phyloP scores from a whole-genome alignment of 164 flowering plant species.

The Nelumbo lutea region DNA sequence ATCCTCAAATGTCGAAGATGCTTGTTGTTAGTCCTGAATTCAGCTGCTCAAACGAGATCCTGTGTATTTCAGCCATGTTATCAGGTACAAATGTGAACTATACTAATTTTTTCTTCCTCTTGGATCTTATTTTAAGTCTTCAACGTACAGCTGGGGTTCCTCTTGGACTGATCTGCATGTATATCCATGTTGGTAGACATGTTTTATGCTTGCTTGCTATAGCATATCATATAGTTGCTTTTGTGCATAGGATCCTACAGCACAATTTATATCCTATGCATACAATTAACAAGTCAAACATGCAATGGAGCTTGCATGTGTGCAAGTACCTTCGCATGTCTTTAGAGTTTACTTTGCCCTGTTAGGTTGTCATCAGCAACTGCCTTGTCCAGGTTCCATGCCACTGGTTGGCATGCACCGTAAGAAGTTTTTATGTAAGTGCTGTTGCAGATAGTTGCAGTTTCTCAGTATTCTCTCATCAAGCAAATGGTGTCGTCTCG shows the following conservation, averaged over 20 bases:
- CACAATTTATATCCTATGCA: not conserved
- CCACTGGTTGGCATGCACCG: slow-evolving; percentile 71
- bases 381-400: slow-evolving; percentile 77
- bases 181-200: not conserved
- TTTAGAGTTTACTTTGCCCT: slow-evolving; percentile 28
- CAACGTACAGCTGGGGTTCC: not conserved
- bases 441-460: slow-evolving; percentile 99
- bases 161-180: not conserved
- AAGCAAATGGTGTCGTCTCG: slow-evolving; percentile 91
- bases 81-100: slow-evolving; percentile 48
- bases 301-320: not conserved
- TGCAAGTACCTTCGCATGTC: slow-evolving; percentile 25
- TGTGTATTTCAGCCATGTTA: slow-evolving; percentile 88
- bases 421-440: slow-evolving; percentile 67
- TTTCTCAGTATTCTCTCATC: slow-evolving; percentile 98
- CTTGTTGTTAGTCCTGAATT: slow-evolving; percentile 87
- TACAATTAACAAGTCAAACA: not conserved
- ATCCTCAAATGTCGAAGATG: slow-evolving; percentile 99
- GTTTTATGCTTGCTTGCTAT: not conserved
- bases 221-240: not conserved
- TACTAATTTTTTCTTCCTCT: too few species aligned
- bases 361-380: slow-evolving; percentile 92
- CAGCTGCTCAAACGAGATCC: slow-evolving; percentile 93
- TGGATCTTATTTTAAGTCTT: not conserved
- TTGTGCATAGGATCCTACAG: not conserved